Conservation (phyloP, 2,329 filamentous ascomycete species). For the Fusarium chuoi region DNA sequence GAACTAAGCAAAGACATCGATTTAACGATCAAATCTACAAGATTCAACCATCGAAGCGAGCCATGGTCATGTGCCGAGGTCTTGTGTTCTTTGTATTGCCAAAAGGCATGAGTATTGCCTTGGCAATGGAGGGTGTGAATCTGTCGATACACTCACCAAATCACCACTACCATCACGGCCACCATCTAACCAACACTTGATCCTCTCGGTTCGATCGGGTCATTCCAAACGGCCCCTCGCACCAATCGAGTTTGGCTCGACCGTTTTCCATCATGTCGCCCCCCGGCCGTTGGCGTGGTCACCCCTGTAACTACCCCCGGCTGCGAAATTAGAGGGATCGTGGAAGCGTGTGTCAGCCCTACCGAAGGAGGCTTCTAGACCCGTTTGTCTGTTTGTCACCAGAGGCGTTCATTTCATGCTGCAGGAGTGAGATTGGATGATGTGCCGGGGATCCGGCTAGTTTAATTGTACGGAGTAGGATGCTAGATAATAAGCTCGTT, state of each 20-base stretch:
- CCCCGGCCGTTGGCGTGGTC: conserved; percentile 5
- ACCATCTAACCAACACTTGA: conserved; percentile 15
- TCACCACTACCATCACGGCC: background rate
- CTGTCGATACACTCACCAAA: background rate
- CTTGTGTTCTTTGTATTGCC: too few species aligned
- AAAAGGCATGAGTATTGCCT: too few species aligned
- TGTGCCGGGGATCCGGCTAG: conserved; percentile 13
- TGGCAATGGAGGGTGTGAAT: too few species aligned
- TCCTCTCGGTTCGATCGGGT: conserved; percentile 23
- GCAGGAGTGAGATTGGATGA: conserved; percentile 26
- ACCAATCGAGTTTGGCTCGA: conserved; percentile 13
- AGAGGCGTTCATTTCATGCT: background rate
- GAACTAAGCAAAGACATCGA: too few species aligned
- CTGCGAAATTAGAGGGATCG: conserved; percentile 41
- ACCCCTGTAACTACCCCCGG: conserved; percentile 17
- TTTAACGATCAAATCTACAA: too few species aligned
- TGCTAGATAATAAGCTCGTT: conserved; percentile 1
- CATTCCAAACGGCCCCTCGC: conserved; percentile 20
- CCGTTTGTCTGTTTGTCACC: background rate
- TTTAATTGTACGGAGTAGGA: background rate
- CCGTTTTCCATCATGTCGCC: conserved; percentile 18
- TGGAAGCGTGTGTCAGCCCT: conserved; percentile 41
- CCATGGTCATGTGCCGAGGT: too few species aligned
- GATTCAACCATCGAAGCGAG: too few species aligned
- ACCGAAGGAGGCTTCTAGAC: conserved; percentile 39